Base-by-base conservation (phyloP, 2,329 filamentous ascomycete species). In the Colletotrichum somersetense region DNA sequence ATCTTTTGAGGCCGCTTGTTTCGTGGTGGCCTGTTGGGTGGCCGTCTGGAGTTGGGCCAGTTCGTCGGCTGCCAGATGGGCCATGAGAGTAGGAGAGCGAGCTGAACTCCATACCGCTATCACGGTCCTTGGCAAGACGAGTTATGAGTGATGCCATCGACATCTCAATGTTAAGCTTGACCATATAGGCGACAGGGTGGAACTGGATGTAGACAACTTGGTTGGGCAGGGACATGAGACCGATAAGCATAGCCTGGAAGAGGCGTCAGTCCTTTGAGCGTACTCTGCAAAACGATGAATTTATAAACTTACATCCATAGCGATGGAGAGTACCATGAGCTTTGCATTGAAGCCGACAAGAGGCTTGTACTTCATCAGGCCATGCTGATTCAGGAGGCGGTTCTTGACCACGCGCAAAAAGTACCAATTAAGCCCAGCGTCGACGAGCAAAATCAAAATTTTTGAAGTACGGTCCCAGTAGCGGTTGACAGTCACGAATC, bases 131-230 rank as follows among this genome's bases (percentile, higher is more conserved):
- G 11, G 72, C 62, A 11, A 74, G 72, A 63, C 81, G 82, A 48
- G 78, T 83, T 73, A 88, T 88, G 33, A 88, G 82, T 46, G 84
- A 83, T 62, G 86, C 85, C 85, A 88, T 87, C 16, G 83, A 83
- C 82, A 88, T 84, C 75, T 88, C 86, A 73, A 88, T 88, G 74
- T 88, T 85, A 48, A 88, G 80, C 68, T 88, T 88, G 58, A 87
- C 85, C n/a, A 85, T 81, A 74, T 87, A 88, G 16, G 85, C 85
- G 5, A 88, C 78, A 0, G 86, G 86, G 67, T 87, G 85, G 75
- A 88, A 86, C 75, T 87, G 85, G 72, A 87, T 83, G 73, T 86
- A 80, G n/a, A 82, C 79, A 23, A 76, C 71, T 71, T 80, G 78
- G 59, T 81, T 81, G 0, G 77, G 77, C 0, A 80, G 68, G 4